phyloP scores from a whole-genome alignment of 2,329 filamentous ascomycete species.

The Pseudogymnoascus sp. region DNA sequence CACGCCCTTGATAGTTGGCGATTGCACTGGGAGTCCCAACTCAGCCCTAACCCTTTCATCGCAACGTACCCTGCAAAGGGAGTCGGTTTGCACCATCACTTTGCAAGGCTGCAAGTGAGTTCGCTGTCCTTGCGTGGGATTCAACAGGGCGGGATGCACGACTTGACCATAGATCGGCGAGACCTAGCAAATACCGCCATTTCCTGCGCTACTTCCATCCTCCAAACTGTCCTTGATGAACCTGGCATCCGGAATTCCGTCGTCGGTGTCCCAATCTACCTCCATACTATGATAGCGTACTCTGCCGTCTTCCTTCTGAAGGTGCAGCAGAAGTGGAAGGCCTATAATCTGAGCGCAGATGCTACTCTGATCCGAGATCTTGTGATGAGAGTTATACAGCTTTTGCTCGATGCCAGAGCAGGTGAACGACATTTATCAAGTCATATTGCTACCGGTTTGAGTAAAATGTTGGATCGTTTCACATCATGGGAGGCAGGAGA shows the following conservation, averaged over 20 bases:
- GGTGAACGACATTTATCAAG: conserved; percentile 31
- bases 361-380: conserved; percentile 26
- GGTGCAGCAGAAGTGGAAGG: conserved; percentile 28
- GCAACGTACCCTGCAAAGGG: conserved; percentile 21
- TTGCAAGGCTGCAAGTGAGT: conserved; percentile 33
- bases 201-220: conserved; percentile 21
- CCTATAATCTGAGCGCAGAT: conserved; percentile 29
- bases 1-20: conserved; percentile 31
- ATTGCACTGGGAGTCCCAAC: conserved; percentile 29
- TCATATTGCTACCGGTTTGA: conserved; percentile 31
- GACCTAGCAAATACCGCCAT: conserved; percentile 19
- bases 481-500: neutral
- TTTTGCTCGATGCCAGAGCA: conserved; percentile 26
- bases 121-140: conserved; percentile 23
- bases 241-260: conserved; percentile 27
- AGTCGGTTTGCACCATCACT: conserved; percentile 25
- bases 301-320: conserved; percentile 32
- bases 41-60: conserved; percentile 17
- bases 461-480: conserved; percentile 27
- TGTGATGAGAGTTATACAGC: conserved; percentile 26
- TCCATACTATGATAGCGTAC: conserved; percentile 32
- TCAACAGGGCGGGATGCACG: neutral
- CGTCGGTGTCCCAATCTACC: conserved; percentile 30
- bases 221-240: conserved; percentile 28
- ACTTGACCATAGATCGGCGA: conserved; percentile 15